phyloP scores from a whole-genome alignment of 2,329 filamentous ascomycete species.

The Dactylonectria macrodidyma region DNA sequence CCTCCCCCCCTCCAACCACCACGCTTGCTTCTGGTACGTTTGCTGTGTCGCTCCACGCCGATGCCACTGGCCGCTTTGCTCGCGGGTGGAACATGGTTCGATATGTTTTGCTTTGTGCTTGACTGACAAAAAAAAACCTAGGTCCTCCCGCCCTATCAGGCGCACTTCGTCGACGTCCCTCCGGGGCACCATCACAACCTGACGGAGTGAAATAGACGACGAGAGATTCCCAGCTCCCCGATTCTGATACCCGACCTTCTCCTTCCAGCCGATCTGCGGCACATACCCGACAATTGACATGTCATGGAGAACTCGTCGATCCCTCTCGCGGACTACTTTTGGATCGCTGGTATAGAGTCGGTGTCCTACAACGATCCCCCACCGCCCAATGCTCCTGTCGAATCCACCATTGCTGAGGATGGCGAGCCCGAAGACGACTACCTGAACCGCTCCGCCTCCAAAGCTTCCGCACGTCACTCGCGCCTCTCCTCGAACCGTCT shows the following conservation, averaged over 20 bases:
- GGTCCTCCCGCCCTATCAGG: constrained; percentile 20
- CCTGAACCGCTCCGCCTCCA: constrained; percentile 47
- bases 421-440: constrained; percentile 67
- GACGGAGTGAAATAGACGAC: constrained; percentile 21
- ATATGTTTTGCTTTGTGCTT: constrained; percentile 22
- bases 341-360: constrained; percentile 80
- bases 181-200: constrained; percentile 6
- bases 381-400: constrained; percentile 58
- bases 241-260: constrained; percentile 16
- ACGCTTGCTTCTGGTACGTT: constrained; percentile 37
- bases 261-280: constrained; percentile 42
- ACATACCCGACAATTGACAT: constrained; percentile 54
- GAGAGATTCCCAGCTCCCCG: constrained; percentile 22
- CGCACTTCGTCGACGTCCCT: constrained; percentile 25
- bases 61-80: constrained; percentile 18
- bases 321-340: constrained; percentile 82
- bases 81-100: constrained; percentile 25
- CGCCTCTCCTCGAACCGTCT: constrained; percentile 73
- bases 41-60: constrained; percentile 28
- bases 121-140: constrained; percentile 39
- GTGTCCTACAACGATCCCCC: constrained; percentile 74
- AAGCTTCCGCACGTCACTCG: constrained; percentile 64
- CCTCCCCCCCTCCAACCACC: constrained; percentile 28
- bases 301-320: constrained; percentile 74
- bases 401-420: constrained; percentile 75